These are phyloP conservation scores for Neurospora sp. DNA, from an alignment of 495 filamentous ascomycete genomes.

Conservation along the genomic window DNA sequence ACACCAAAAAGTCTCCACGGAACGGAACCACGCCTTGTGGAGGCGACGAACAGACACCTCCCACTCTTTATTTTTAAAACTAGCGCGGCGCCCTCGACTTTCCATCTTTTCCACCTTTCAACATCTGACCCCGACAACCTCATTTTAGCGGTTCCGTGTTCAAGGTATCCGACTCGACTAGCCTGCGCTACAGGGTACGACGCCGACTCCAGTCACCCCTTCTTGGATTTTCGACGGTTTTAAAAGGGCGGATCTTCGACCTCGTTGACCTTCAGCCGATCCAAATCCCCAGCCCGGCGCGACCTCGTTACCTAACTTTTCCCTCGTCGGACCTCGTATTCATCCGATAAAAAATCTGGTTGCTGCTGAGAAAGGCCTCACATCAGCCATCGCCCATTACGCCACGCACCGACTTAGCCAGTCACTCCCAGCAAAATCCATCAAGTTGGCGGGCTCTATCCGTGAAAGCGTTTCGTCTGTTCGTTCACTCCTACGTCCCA, in stretches of 20 bases:
- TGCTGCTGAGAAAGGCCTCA: background rate
- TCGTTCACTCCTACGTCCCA: constrained; percentile 88
- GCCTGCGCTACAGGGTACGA: background rate
- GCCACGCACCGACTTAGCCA: background rate
- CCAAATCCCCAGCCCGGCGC: background rate
- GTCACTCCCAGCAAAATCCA: constrained; percentile 28
- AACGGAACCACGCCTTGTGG: background rate
- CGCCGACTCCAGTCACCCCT: background rate
- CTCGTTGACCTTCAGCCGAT: background rate
- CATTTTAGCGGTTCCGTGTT: background rate
- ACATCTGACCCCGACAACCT: background rate
- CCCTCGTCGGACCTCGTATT: background rate
- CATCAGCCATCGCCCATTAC: background rate
- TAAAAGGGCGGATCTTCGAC: background rate
- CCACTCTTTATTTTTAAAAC: background rate
- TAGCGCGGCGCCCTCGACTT: background rate
- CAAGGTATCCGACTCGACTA: background rate
- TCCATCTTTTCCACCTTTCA: background rate
- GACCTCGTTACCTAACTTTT: background rate
- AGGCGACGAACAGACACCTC: background rate
- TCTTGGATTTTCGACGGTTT: background rate
- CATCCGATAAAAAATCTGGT: background rate
- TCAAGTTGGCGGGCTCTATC: constrained; percentile 96
- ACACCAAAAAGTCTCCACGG: background rate
- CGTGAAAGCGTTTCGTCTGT: constrained; percentile 66